Evolutionary conservation across 495 filamentous ascomycete genomes (phyloP).

Genomic region (Bathelium albidoporum): DNA sequence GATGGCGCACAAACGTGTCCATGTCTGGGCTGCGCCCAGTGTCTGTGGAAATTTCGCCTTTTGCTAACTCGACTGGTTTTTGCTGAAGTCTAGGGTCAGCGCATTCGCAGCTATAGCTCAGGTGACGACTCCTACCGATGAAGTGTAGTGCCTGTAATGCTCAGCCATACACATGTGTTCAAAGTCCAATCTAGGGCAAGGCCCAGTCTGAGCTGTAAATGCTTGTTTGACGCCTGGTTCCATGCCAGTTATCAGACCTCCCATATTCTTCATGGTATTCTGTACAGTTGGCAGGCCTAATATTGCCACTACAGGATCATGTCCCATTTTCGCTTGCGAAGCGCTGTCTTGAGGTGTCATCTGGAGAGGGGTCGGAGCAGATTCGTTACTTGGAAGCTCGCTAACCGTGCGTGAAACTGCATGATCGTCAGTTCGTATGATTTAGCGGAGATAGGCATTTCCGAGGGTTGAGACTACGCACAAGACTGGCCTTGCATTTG

Average conservation of each 20-base stretch:
- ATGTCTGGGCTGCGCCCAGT: background rate
- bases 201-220: background rate
- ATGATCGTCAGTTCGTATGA: too few species aligned
- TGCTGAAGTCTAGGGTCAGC: background rate
- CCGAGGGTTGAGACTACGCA: too few species aligned
- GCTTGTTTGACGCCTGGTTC: background rate
- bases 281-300: background rate
- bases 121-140: background rate
- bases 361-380: too few species aligned
- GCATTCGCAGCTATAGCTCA: background rate
- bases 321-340: too few species aligned
- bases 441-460: too few species aligned
- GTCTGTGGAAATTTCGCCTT: background rate
- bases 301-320: background rate
- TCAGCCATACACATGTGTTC: background rate
- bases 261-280: background rate
- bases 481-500: too few species aligned
- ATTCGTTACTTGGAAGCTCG: too few species aligned
- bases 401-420: too few species aligned
- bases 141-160: background rate
- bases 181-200: background rate
- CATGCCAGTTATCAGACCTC: background rate
- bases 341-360: too few species aligned
- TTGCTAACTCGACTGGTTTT: background rate
- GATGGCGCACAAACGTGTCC: background rate